Evolutionary conservation across 2,329 filamentous ascomycete genomes (phyloP), one percentile per base, ranked within the genome.

Genomic region (Harringtonia lauricola): DNA sequence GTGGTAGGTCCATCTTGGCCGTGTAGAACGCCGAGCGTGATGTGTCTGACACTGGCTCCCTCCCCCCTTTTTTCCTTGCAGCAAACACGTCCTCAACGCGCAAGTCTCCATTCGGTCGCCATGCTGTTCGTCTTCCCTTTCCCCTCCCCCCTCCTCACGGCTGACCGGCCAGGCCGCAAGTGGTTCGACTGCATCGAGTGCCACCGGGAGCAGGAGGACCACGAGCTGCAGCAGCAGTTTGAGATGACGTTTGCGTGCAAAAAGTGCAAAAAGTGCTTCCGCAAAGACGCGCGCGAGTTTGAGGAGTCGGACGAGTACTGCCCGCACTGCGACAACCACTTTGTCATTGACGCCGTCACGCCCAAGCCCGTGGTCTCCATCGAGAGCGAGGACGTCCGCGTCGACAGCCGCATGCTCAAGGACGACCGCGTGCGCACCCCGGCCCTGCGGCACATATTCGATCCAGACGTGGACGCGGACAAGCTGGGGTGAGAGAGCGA

Each of bases 121-220:
- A 50, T 98, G 92, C 73, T 98, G 92, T 90, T 76, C 56, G 80
- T 51, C 8, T 17, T 65, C 31, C 35, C 39, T 21, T 40, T 36
- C 40, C 29, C 38, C 39, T 21, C 19, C 28, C n/a, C 22, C 12
- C 13, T 39, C n/a, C 1, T 21, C n/a, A 4, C 15, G 24, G 26
- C 40, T 34, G 42, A 39, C 9, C 14, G 13, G 1, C 13, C 55
- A 90, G 86, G 86, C 71, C 77, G 79, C 48, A 95, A 95, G 71
- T 98, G 94, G 94, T 98, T 95, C 68, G 92, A 98, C 70, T 98
- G 92, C 66, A 85, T 86, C 51, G 84, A 95, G 62, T 98, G 92
- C 68, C 92, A 98, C 67, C 67, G 68, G 43, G 92, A 98, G 62
- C 71, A 78, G 49, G 83, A 94, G 63, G 65, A 70, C 48, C 92